These are phyloP conservation scores for Firmiana major DNA, from an alignment of 345 rosid species.

Conservation along the genomic window DNA sequence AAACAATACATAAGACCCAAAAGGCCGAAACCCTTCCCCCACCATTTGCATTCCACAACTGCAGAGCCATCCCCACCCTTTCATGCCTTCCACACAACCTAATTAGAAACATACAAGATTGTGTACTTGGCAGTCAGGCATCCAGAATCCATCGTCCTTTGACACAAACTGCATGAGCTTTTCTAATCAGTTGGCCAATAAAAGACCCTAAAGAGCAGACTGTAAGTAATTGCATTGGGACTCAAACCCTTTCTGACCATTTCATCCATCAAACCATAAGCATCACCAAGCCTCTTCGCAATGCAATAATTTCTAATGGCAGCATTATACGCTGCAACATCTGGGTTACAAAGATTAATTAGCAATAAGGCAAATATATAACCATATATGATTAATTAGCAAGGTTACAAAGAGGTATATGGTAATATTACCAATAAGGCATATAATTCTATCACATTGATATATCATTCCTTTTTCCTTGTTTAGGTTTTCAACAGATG, in stretches of 20 bases:
- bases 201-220: constrained; percentile 72
- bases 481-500: too few relatives aligned
- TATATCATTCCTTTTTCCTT: too few relatives aligned
- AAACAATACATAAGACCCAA: constrained; percentile 77
- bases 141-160: constrained; percentile 57
- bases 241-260: constrained; percentile 57
- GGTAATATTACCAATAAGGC: too few relatives aligned
- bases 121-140: constrained; percentile 80
- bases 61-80: constrained; percentile 64
- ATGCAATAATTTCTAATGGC: constrained; percentile 76
- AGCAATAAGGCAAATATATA: too few relatives aligned
- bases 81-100: constrained; percentile 76
- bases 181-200: constrained; percentile 60
- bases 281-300: constrained; percentile 73
- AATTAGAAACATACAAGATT: constrained; percentile 79
- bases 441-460: too few relatives aligned
- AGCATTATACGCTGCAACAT: constrained; percentile 83
- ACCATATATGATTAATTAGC: too few relatives aligned
- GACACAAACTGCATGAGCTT: constrained; percentile 55
- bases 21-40: constrained; percentile 71
- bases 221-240: constrained; percentile 84
- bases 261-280: constrained; percentile 65
- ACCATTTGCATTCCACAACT: constrained; percentile 90
- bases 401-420: too few relatives aligned
- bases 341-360: constrained; percentile 87